These are phyloP conservation scores for Puccinia sorghi DNA, from an alignment of 1,284 basidiomycete species.

Conservation along the genomic window DNA sequence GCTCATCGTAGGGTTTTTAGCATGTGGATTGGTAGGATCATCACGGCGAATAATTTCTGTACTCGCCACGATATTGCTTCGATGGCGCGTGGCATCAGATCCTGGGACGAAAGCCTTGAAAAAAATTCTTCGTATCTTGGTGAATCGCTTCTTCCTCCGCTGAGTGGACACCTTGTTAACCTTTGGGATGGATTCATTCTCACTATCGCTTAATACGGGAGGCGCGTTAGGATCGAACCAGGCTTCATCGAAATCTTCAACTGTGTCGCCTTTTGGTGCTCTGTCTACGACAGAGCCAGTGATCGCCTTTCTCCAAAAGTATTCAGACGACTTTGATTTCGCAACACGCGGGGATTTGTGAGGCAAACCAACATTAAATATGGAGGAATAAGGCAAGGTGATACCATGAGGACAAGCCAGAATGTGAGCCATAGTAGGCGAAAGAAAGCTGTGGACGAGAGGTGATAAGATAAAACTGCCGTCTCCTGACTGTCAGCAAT, in stretches of 20 bases:
- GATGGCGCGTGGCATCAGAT: not conserved
- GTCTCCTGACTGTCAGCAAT: not conserved
- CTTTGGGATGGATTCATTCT: slow-evolving; percentile 19
- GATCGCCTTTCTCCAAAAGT: slow-evolving; percentile 47
- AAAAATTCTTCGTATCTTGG: slow-evolving; percentile 29
- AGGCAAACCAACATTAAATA: slow-evolving; percentile 20
- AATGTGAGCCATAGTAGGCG: slow-evolving; percentile 8
- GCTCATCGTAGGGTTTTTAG: not conserved
- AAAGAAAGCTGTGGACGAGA: not conserved
- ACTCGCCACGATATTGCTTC: slow-evolving; percentile 2
- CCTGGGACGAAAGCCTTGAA: slow-evolving; percentile 38
- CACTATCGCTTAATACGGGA: slow-evolving; percentile 33
- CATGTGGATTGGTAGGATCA: not conserved
- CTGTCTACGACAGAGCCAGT: not conserved
- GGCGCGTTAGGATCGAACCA: slow-evolving; percentile 30
- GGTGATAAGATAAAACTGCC: not conserved
- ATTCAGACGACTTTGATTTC: slow-evolving; percentile 27
- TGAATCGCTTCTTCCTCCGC: slow-evolving; percentile 21
- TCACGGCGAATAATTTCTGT: slow-evolving; percentile 10
- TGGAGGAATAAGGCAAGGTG: slow-evolving; percentile 29
- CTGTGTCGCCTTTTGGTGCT: not conserved
- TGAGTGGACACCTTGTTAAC: not conserved
- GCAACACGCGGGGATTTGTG: not conserved
- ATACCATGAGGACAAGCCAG: slow-evolving; percentile 25
- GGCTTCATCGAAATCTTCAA: slow-evolving; percentile 8